These are phyloP conservation scores for Sedum album DNA, from an alignment of 164 flowering plant species.

Conservation along the genomic window DNA sequence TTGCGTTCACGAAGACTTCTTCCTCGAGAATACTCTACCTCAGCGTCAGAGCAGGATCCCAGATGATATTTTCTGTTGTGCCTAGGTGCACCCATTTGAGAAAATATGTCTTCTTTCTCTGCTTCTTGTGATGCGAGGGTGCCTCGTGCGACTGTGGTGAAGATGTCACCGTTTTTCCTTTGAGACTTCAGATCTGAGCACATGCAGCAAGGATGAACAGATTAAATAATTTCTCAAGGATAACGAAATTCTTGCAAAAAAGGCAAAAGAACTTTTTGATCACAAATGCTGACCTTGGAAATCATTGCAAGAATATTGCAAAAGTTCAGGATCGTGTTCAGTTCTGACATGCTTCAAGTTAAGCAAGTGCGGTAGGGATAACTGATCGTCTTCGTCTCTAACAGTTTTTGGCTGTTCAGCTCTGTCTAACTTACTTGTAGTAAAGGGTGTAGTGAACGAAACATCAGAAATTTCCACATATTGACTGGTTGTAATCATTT, in stretches of 20 bases:
- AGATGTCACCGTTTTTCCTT: conserved; percentile 23
- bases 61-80: conserved; percentile 36
- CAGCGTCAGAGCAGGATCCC: conserved; percentile 85
- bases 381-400: conserved; percentile 14
- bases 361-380: conserved; percentile 17
- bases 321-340: conserved; percentile 10
- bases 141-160: conserved; percentile 19
- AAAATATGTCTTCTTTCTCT: conserved; percentile 50
- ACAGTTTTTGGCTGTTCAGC: background rate
- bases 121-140: conserved; percentile 16
- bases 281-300: conserved; percentile 32
- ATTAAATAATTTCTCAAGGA: background rate
- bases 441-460: conserved; percentile 37
- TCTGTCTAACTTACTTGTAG: background rate
- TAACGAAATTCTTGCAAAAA: background rate
- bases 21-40: conserved; percentile 76
- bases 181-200: conserved; percentile 28
- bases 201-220: background rate
- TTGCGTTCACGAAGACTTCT: conserved; percentile 57
- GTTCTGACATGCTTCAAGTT: conserved; percentile 17
- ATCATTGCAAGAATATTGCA: conserved; percentile 20
- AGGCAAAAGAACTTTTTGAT: background rate
- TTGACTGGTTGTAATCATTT: conserved; percentile 65
- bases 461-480: conserved; percentile 82
- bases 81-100: conserved; percentile 42